Conservation (phyloP, 768 basidiomycete genomes). For the Candolleomyces aberdarensis region DNA sequence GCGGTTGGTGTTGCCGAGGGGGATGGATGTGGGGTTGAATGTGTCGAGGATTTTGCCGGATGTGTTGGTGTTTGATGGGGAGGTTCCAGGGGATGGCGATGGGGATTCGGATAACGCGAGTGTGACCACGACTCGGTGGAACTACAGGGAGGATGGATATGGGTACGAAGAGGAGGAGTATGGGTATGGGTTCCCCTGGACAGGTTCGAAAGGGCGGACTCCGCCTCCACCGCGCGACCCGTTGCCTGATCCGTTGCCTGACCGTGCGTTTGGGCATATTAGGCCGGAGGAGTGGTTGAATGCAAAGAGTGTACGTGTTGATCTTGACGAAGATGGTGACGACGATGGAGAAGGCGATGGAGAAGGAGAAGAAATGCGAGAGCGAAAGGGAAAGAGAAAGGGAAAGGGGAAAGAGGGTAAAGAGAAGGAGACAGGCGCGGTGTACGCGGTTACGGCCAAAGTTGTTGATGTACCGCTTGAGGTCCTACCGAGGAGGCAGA, state of each 20-base stretch:
- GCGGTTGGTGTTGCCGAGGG: slow-evolving; percentile 63
- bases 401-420: no score
- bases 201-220: no score
- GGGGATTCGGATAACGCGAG: background rate
- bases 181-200: no score
- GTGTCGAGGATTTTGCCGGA: slow-evolving; percentile 71
- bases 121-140: no score
- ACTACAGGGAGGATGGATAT: no score
- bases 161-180: no score
- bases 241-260: slow-evolving; percentile 65
- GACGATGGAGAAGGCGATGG: no score
- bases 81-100: slow-evolving; percentile 32
- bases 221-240: background rate
- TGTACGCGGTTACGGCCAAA: slow-evolving; percentile 58
- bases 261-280: slow-evolving; percentile 73
- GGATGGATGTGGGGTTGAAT: slow-evolving; percentile 55
- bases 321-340: no score
- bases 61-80: slow-evolving; percentile 75
- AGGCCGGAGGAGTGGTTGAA: slow-evolving; percentile 68
- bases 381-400: slow-evolving; percentile 24
- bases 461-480: slow-evolving; percentile 73
- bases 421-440: slow-evolving; percentile 39
- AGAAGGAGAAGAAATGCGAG: no score
- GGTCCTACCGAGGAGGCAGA: slow-evolving; percentile 75
- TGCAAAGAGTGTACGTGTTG: slow-evolving; percentile 30